These are phyloP conservation scores for Penicillium sp. DNA, from an alignment of 2,329 filamentous ascomycete species.

Conservation along the genomic window DNA sequence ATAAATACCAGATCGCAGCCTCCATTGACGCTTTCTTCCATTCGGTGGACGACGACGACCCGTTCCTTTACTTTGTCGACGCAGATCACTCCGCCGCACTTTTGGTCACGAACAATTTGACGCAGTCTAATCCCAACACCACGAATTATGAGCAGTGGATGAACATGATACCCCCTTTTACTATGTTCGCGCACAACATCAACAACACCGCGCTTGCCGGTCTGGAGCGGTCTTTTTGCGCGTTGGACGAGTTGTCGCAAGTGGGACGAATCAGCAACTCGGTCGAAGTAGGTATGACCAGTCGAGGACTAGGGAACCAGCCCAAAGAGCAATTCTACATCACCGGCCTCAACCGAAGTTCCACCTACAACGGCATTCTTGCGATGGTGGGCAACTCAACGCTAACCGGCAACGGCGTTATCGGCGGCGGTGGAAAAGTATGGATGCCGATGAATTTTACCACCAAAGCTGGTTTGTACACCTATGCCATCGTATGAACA, in stretches of 20 bases:
- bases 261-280: constrained; percentile 61
- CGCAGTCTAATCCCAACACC: constrained; percentile 47
- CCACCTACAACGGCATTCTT: constrained; percentile 70
- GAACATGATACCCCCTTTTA: constrained; percentile 65
- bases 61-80: constrained; percentile 75
- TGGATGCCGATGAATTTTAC: constrained; percentile 70
- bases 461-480: constrained; percentile 67
- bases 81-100: constrained; percentile 77
- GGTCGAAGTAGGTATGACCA: constrained; percentile 65
- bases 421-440: constrained; percentile 73
- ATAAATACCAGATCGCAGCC: constrained; percentile 77
- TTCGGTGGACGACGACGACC: constrained; percentile 49
- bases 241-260: constrained; percentile 64
- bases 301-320: constrained; percentile 61
- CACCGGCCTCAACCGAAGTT: constrained; percentile 67
- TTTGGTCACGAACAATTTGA: constrained; percentile 70
- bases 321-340: constrained; percentile 90
- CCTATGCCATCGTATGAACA: background rate
- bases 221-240: constrained; percentile 77
- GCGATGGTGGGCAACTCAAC: constrained; percentile 61
- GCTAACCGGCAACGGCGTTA: constrained; percentile 51
- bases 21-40: constrained; percentile 80
- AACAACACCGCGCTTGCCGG: constrained; percentile 63
- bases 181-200: constrained; percentile 69
- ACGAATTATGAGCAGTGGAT: constrained; percentile 55